A percentile compares a stretch with the other conserved stretches of the same genome.
phyloP scores from a whole-genome alignment of 2,329 filamentous ascomycete genomes.

The Colletotrichum shisoi region DNA sequence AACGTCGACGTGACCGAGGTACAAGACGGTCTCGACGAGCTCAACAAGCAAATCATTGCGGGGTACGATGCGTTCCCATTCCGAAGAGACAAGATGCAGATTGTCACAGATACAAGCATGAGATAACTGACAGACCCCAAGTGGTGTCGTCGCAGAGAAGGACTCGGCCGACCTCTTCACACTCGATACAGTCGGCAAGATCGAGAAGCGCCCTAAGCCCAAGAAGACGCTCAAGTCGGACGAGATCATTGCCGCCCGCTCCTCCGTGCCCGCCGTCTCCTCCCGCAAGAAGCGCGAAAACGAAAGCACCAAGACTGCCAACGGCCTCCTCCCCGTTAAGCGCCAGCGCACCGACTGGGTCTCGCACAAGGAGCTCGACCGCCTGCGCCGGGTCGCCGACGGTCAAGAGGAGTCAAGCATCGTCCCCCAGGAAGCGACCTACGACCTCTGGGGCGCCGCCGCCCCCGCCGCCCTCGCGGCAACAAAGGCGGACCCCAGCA shows the following conservation, averaged over 20 bases:
- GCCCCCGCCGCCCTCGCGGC: slow-evolving; percentile 43
- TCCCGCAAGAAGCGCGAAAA: slow-evolving; percentile 72
- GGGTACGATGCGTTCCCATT: slow-evolving; percentile 65
- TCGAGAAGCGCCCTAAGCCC: slow-evolving; percentile 68
- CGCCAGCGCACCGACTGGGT: slow-evolving; percentile 80
- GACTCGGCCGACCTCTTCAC: slow-evolving; percentile 83
- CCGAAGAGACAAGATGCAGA: not conserved
- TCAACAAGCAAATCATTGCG: slow-evolving; percentile 89
- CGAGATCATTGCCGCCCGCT: slow-evolving; percentile 87
- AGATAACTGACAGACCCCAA: slow-evolving; percentile 48
- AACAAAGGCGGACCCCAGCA: slow-evolving; percentile 49
- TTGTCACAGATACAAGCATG: not conserved
- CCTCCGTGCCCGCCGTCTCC: slow-evolving; percentile 79
- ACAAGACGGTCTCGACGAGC: slow-evolving; percentile 78
- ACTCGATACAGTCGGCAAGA: slow-evolving; percentile 78
- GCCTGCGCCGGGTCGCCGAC: slow-evolving; percentile 80
- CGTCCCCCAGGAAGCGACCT: slow-evolving; percentile 67
- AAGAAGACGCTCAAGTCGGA: slow-evolving; percentile 87
- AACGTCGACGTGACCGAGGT: slow-evolving; percentile 94
- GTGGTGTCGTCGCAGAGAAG: slow-evolving; percentile 86
- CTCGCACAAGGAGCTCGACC: slow-evolving; percentile 81
- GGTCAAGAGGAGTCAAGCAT: slow-evolving; percentile 67
- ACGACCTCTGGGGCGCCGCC: slow-evolving; percentile 78
- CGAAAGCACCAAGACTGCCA: slow-evolving; percentile 67
- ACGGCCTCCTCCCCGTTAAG: slow-evolving; percentile 79